Percentiles rank a stretch among this genome's conserved stretches.
phyloP scores from a whole-genome alignment of 2,329 filamentous ascomycete species.

The Claviceps spartinae region DNA sequence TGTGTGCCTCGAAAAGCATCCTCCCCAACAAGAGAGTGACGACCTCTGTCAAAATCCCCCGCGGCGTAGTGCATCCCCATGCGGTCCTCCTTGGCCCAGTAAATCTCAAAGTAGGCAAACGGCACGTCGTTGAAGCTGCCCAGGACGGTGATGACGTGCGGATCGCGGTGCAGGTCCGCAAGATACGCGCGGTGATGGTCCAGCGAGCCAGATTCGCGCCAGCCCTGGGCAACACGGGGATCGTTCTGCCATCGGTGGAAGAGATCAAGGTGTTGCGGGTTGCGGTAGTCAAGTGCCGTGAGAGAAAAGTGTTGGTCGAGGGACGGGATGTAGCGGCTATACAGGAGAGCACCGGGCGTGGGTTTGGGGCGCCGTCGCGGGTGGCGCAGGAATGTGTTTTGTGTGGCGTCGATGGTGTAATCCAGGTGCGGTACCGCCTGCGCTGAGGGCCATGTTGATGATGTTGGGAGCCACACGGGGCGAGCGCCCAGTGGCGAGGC shows the following conservation, averaged over 20 bases:
- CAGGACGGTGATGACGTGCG: constrained; percentile 53
- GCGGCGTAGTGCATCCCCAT: constrained; percentile 43
- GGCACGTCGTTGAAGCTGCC: constrained; percentile 54
- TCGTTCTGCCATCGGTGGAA: constrained; percentile 74
- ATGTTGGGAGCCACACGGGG: constrained; percentile 39
- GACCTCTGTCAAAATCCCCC: constrained; percentile 42
- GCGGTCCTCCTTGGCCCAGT: constrained; percentile 55
- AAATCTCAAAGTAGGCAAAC: constrained; percentile 66
- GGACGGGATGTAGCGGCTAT: constrained; percentile 64
- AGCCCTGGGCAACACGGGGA: constrained; percentile 59
- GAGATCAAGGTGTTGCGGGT: constrained; percentile 46
- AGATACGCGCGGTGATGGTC: constrained; percentile 44
- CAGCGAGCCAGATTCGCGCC: constrained; percentile 62
- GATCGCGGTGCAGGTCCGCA: constrained; percentile 43
- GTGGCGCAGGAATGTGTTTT: constrained; percentile 35
- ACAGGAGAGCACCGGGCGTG: constrained; percentile 49
- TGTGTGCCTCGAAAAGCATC: constrained; percentile 46
- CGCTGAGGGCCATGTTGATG: constrained; percentile 18
- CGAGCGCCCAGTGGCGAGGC: constrained; percentile 50
- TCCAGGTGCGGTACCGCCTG: constrained; percentile 23
- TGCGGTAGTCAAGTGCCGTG: constrained; percentile 49
- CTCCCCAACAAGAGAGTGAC: constrained; percentile 45
- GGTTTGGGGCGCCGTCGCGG: constrained; percentile 58
- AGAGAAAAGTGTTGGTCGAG: constrained; percentile 62
- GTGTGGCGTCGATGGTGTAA: constrained; percentile 17